Evolutionary conservation across 2,329 filamentous ascomycete species (phyloP).

Genomic region (Curvularia sp.): DNA sequence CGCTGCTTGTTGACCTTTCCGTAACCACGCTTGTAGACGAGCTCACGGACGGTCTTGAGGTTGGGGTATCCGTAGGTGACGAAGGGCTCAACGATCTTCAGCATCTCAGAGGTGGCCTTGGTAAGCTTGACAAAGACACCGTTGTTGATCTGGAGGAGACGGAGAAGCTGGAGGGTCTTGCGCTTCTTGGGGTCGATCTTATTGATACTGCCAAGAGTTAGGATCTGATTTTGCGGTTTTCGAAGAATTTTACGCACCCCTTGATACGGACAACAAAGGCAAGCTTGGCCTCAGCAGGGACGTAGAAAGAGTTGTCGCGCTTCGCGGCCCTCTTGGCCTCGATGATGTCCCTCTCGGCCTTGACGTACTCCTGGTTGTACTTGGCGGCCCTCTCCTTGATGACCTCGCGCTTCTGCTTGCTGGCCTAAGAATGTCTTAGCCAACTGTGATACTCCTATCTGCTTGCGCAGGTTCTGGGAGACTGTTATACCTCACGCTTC

Average conservation of each 20-base stretch:
- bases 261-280: constrained; percentile 99
- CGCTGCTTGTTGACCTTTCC: constrained; percentile 99
- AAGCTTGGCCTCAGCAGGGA: constrained; percentile 94
- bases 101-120: constrained; percentile 97
- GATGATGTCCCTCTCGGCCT: constrained; percentile 95
- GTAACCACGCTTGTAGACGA: constrained; percentile 98
- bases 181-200: constrained; percentile 99
- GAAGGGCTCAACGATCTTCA: constrained; percentile 97
- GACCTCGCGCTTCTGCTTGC: constrained; percentile 97
- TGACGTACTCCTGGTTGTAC: constrained; percentile 99
- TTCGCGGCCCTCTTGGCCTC: constrained; percentile 89
- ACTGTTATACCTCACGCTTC: constrained; percentile 84
- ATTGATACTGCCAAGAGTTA: constrained; percentile 80
- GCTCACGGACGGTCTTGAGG: constrained; percentile 98
- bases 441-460: constrained; percentile 49
- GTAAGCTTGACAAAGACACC: constrained; percentile 97
- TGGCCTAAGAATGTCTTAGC: constrained; percentile 70
- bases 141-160: constrained; percentile 99
- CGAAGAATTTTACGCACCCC: constrained; percentile 65
- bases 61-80: constrained; percentile 99
- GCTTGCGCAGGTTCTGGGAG: constrained; percentile 47
- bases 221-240: neutral
- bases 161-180: constrained; percentile 99
- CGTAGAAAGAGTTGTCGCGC: constrained; percentile 91
- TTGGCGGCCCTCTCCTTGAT: constrained; percentile 99